phyloP scores from a whole-genome alignment of 1,284 basidiomycete species.

The Ceratobasidium sp. region DNA sequence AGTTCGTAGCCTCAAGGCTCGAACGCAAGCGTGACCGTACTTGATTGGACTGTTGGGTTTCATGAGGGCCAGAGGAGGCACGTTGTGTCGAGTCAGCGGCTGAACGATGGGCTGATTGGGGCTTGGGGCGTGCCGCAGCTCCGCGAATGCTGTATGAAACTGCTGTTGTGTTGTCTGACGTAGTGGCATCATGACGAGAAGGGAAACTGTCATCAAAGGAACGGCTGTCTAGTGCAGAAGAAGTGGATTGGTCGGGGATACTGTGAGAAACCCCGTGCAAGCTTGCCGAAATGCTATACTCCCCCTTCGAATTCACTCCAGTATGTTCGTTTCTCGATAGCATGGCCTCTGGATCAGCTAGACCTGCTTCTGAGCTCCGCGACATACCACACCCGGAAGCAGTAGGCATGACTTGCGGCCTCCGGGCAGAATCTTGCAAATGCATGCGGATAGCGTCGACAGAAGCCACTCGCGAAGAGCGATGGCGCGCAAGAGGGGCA shows the following conservation, averaged over 20 bases:
- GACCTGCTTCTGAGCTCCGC: neutral
- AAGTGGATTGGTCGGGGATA: neutral
- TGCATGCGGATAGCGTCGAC: constrained; percentile 28
- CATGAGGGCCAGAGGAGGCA: constrained; percentile 13
- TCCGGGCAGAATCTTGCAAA: constrained; percentile 28
- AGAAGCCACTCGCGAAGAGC: constrained; percentile 8
- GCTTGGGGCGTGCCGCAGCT: constrained; percentile 25
- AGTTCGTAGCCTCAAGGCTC: constrained; percentile 33
- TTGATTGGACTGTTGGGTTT: neutral
- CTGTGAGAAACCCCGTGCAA: neutral
- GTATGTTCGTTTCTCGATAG: neutral
- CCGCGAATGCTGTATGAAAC: constrained; percentile 35
- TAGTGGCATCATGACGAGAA: neutral
- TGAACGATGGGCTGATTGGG: constrained; percentile 23
- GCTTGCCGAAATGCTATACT: neutral
- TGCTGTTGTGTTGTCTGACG: constrained; percentile 6
- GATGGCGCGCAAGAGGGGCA: neutral
- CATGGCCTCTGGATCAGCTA: neutral
- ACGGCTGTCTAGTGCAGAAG: neutral
- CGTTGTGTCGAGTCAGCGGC: constrained; percentile 35
- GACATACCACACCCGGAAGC: neutral
- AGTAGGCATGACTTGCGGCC: neutral
- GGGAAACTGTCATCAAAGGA: neutral
- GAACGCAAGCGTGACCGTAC: constrained; percentile 21
- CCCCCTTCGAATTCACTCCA: neutral